Base-by-base conservation (phyloP, 2,329 filamentous ascomycete genomes). In the Orbilia ellipsospora region DNA sequence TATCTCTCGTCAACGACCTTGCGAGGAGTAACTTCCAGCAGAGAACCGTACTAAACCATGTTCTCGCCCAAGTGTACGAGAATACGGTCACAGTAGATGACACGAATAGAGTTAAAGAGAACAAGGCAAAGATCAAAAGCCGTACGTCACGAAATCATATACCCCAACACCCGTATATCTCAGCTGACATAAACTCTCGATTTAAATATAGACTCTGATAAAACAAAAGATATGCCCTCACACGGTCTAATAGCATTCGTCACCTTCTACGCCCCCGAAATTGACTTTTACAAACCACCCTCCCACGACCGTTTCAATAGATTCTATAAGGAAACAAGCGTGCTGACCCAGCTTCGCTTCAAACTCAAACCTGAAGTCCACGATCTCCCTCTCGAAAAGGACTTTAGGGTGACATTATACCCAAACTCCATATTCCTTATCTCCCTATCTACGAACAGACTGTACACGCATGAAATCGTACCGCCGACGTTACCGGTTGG, bases 31-130 rank as follows among this genome's bases (percentile, higher is more conserved):
- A 65, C 20, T 65, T 65, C 56, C 40, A 65, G 50, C 62, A 65
- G 48, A 65, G 31, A 23, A 48, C 51, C 4, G 42, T 10, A 12
- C 62, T 65, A 2, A 65, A 65, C 40, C 62, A 65, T 31, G 62
- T 65, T 56, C 62, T 65, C 62, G 62, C 62, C 23, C 62, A 65
- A 23, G 51, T 65, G 5, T 65, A 65, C 51, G 62, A 65, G 51
- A 65, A 65, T 45, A 48, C 51, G n/a, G 56, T 65, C 13, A 65
- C 62, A 8, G 40, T 65, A 45, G 51, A 56, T 20, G 62, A 48
- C 36, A 6, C 13, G 7, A 56, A 65, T 36, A 55, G 20, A 18
- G 50, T 56, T 40, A 65, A 65, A 40, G 50, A 65, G 36, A 31
- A 56, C 36, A 65, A 65, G 15, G 62, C 62, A 15, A 65, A 65